Evolutionary conservation across 2,329 filamentous ascomycete species (phyloP), one percentile per base, ranked within the genome.

Genomic region (Pseudogymnoascus verrucosus): DNA sequence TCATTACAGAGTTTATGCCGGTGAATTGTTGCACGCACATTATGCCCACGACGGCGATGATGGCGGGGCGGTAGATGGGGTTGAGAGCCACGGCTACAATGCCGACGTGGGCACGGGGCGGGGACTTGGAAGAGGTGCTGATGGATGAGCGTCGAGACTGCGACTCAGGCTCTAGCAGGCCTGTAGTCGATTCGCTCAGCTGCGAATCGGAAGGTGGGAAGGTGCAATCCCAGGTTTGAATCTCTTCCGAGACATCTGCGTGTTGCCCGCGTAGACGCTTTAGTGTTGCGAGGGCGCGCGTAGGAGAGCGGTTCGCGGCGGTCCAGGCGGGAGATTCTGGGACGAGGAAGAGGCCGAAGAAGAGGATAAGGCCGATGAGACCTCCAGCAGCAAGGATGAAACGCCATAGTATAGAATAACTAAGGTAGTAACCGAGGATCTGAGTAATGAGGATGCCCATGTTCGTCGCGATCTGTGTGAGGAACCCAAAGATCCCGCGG

Each of bases 1-100:
- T 97, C 76, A 98, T 89, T 72, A 98, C 93, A 64, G 89, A 93
- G 82, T 99, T 98, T 78, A 98, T 93, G 57, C 91, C 93, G 64
- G 90, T 93, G 39, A 97, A 81, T 74, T 99, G 95, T 74, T 98
- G 95, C 0, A 90, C 89, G 64, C 93, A 82, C 93, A 98, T 97
- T 69, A 96, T 88, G 0, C 91, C 92, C 11, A 96, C 83, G 3
- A 96, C 90, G 4, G 93, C 91, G 65, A 95, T 81, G 62, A 96
- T 87, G 62, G 89, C 89, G 0, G 86, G 87, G 2, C 88, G 84
- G 70, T 90, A 89, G 7, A 84, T 78, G 0, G 87, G 82, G 69
- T 93, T 84, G 23, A 78, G 81, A 40, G 91, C 75, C 8, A 93
- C 89, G 65, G 87, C 75, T 37, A 87, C 70, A 69, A 90, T 87